Evolutionary conservation across 2,329 filamentous ascomycete genomes (phyloP).

Genomic region (Phaeophleospora eucalypticola): DNA sequence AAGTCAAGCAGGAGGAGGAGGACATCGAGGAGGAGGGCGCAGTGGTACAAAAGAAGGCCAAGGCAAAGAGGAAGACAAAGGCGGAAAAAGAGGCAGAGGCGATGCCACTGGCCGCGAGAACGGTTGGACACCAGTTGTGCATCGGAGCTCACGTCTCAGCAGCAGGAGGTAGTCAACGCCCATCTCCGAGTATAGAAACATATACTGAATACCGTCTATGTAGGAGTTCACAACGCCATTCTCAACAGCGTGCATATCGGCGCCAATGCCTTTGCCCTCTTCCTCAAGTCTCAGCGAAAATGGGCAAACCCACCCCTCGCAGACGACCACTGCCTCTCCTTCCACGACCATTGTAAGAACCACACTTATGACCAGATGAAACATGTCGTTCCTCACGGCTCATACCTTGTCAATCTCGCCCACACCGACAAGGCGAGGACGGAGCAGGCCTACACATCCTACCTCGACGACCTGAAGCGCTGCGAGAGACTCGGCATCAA

Average conservation of each 20-base stretch:
- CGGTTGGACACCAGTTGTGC: constrained; percentile 69
- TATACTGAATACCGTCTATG: background rate
- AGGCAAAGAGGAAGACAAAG: constrained; percentile 52
- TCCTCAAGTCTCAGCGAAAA: constrained; percentile 93
- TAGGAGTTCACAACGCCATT: constrained; percentile 85
- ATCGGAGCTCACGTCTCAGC: constrained; percentile 90
- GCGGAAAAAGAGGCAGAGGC: constrained; percentile 53
- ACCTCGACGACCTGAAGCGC: constrained; percentile 80
- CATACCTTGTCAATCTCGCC: constrained; percentile 93
- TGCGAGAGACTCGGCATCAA: constrained; percentile 82
- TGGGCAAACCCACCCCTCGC: constrained; percentile 81
- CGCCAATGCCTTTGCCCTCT: constrained; percentile 88
- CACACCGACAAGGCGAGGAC: constrained; percentile 76
- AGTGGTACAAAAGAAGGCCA: constrained; percentile 14
- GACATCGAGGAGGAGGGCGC: constrained; percentile 10
- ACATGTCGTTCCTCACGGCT: constrained; percentile 85
- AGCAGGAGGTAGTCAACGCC: constrained; percentile 71
- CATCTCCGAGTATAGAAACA: constrained; percentile 23
- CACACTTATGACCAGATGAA: constrained; percentile 67
- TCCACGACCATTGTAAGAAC: constrained; percentile 63
- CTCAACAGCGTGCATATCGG: constrained; percentile 46
- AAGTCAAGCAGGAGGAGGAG: constrained; percentile 9
- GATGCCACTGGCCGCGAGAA: constrained; percentile 66
- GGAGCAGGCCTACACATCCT: constrained; percentile 77
- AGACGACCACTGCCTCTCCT: constrained; percentile 62